Evolutionary conservation across 192 early-diverging fungal genomes (phyloP).

Genomic region (Backusella sp.): DNA sequence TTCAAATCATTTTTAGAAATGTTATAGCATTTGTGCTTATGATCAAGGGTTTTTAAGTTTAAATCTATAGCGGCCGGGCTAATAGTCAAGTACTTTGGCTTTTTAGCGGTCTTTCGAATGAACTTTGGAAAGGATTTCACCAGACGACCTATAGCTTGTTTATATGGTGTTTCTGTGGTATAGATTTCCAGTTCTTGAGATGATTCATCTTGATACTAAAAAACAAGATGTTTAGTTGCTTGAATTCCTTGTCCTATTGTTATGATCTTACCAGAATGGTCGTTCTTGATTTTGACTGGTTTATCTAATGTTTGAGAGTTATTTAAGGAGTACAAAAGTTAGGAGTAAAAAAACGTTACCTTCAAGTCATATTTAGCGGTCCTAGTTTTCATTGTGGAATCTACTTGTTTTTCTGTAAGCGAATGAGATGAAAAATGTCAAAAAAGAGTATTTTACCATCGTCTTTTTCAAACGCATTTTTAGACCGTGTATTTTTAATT

Average conservation of each 20-base stretch:
- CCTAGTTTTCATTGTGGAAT: not conserved
- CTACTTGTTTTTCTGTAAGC: not conserved
- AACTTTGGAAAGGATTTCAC: not conserved
- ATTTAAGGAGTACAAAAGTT: not conserved
- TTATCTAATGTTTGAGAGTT: not conserved
- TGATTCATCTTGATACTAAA: not conserved
- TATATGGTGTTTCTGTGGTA: not conserved
- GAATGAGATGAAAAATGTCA: not conserved
- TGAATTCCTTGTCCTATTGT: not conserved
- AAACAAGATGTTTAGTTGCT: not conserved
- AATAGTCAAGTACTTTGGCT: not conserved
- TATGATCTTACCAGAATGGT: not conserved
- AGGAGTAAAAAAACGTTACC: not conserved
- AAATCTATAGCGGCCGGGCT: not conserved
- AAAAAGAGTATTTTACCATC: not conserved
- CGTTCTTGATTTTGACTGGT: not conserved
- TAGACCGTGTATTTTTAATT: not conserved
- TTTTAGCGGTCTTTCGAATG: not conserved
- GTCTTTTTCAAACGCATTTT: not conserved
- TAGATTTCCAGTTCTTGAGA: not conserved
- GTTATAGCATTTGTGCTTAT: constrained; percentile 6
- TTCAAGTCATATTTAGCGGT: not conserved
- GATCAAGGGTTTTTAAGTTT: not conserved
- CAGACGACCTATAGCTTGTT: not conserved
- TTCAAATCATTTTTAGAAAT: not conserved